phyloP scores from a whole-genome alignment of 345 rosid species.

The Citrus hindsii region DNA sequence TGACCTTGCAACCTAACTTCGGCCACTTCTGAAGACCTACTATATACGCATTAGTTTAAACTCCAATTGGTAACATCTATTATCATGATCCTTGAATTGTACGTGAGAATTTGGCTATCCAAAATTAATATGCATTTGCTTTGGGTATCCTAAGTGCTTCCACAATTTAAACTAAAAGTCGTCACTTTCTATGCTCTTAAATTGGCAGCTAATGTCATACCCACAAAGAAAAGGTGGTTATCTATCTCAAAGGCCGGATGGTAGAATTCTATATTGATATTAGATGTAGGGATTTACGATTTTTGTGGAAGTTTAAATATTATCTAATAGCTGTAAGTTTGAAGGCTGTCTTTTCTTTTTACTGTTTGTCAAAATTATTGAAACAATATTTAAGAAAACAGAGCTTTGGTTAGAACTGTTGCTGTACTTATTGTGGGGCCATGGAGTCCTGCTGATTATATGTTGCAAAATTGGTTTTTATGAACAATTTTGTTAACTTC shows the following conservation, averaged over 20 bases:
- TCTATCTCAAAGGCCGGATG: too few species aligned
- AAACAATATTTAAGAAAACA: not conserved
- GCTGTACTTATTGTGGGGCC: not conserved
- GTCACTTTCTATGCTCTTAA: not conserved
- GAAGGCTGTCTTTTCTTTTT: not conserved
- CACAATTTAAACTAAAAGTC: not conserved
- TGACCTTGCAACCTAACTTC: not conserved
- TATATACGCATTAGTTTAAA: not conserved
- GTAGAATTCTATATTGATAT: too few species aligned
- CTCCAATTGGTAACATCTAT: not conserved
- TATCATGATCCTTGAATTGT: not conserved
- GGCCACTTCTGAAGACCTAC: not conserved
- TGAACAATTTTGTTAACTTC: not conserved
- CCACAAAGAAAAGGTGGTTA: not conserved
- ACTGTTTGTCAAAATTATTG: not conserved
- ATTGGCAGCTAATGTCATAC: not conserved
- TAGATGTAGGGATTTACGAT: too few species aligned
- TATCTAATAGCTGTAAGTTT: too few species aligned
- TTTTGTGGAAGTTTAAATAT: too few species aligned
- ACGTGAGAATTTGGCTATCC: not conserved
- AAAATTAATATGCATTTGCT: not conserved
- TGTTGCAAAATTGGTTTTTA: not conserved
- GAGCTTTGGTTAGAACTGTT: not conserved
- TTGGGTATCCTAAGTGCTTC: not conserved
- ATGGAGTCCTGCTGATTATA: not conserved